Conservation (phyloP, 78 protist genomes). For the slime mould (Dictyostelium discoideum) region DNA sequence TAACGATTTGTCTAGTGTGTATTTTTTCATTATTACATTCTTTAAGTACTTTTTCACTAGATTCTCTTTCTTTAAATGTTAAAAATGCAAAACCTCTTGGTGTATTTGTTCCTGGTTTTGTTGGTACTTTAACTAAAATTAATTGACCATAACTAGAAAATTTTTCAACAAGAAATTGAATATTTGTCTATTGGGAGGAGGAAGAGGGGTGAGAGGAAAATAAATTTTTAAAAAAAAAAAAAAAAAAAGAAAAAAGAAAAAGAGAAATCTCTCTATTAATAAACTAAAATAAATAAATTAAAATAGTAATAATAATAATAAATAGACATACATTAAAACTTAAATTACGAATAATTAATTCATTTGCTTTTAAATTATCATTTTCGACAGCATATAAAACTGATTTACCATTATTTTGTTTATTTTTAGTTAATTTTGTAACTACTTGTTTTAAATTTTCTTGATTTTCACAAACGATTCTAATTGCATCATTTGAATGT, state of each 20-base stretch:
- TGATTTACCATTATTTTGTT: slow-evolving; percentile 20
- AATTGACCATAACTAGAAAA: slow-evolving; percentile 27
- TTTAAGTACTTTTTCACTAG: slow-evolving; percentile 19
- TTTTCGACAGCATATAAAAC: slow-evolving; percentile 22
- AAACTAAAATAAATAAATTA: neutral
- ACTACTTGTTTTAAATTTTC: slow-evolving; percentile 5
- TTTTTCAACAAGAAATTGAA: neutral
- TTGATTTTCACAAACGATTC: slow-evolving; percentile 27
- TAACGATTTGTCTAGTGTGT: slow-evolving; percentile 32
- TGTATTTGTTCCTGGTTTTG: slow-evolving; percentile 5
- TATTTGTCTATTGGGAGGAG: neutral
- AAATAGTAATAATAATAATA: neutral
- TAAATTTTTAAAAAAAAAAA: too few species aligned
- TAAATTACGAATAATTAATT: slow-evolving; percentile 61
- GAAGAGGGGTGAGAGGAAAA: too few species aligned
- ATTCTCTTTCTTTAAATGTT: slow-evolving; percentile 5
- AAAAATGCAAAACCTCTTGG: slow-evolving; percentile 65
- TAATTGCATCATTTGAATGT: slow-evolving; percentile 33
- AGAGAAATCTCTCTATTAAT: neutral
- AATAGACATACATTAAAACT: slow-evolving; percentile 27
- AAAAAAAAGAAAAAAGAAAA: neutral
- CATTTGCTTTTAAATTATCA: neutral
- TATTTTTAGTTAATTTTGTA: neutral
- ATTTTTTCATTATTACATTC: slow-evolving; percentile 11
- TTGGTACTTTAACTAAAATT: slow-evolving; percentile 53